phyloP scores from a whole-genome alignment of 176 grass and related monocot species.

The Phragmites australis region DNA sequence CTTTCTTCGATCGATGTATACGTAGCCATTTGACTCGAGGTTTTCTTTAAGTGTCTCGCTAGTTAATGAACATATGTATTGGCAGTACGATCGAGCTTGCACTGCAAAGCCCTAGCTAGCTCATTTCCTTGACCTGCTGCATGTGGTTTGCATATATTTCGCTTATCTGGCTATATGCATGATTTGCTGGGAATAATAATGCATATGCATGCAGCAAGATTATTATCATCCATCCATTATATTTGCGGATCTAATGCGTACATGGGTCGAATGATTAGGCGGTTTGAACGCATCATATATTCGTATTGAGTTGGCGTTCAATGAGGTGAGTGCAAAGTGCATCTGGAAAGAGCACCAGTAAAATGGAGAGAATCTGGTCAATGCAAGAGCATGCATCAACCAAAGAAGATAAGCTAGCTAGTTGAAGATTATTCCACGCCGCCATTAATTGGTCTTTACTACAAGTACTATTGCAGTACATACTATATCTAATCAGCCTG shows the following conservation, averaged over 20 bases:
- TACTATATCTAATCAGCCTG: no score
- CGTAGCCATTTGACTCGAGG: slow-evolving; percentile 18
- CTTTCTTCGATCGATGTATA: slow-evolving; percentile 21
- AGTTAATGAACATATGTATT: no score
- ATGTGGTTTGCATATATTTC: not conserved
- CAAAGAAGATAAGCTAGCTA: not conserved
- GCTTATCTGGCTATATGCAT: not conserved
- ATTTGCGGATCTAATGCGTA: slow-evolving; percentile 39
- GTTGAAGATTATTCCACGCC: not conserved
- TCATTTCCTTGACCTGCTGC: no score
- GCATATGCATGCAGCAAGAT: not conserved
- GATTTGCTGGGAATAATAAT: not conserved
- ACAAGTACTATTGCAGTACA: no score
- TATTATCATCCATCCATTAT: not conserved
- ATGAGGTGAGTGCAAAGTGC: slow-evolving; percentile 1
- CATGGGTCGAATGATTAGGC: slow-evolving; percentile 43
- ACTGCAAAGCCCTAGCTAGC: no score
- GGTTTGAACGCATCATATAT: not conserved
- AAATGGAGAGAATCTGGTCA: slow-evolving; percentile 6
- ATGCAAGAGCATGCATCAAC: not conserved
- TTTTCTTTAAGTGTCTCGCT: not conserved
- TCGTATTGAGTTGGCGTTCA: not conserved
- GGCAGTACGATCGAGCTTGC: no score
- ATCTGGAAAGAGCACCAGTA: not conserved
- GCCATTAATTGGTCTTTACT: no score